phyloP scores from a whole-genome alignment of 371 early-diverging fungal genomes.

The Phascolomyces articulosus region DNA sequence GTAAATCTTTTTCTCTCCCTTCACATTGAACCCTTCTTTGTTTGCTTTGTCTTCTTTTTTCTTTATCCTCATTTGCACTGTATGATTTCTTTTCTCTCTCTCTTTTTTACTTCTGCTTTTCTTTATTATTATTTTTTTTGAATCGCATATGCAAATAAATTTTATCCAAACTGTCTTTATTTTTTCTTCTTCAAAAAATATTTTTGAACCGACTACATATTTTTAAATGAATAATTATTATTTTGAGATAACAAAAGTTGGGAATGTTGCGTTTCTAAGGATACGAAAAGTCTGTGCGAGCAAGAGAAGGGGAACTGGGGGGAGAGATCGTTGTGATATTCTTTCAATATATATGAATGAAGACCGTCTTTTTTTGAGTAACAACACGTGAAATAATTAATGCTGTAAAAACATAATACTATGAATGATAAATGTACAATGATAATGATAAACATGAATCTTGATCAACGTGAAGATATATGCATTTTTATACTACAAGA shows the following conservation, averaged over 20 bases:
- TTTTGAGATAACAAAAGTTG: too few relatives aligned
- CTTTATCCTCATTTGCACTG: background rate
- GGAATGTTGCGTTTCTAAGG: too few relatives aligned
- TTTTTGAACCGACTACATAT: too few relatives aligned
- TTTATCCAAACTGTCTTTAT: background rate
- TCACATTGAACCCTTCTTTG: background rate
- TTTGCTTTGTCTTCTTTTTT: background rate
- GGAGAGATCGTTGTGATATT: too few relatives aligned
- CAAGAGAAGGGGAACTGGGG: background rate
- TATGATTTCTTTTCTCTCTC: conserved; percentile 2
- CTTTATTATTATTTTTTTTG: background rate
- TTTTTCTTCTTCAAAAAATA: background rate
- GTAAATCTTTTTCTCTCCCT: background rate
- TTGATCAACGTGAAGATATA: too few relatives aligned
- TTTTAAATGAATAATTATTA: too few relatives aligned
- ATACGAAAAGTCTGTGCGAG: background rate
- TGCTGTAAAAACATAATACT: too few relatives aligned
- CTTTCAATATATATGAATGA: background rate
- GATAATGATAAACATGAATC: too few relatives aligned
- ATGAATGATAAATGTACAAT: too few relatives aligned
- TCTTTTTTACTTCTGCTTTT: background rate
- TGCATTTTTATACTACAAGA: too few relatives aligned
- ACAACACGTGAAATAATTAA: too few relatives aligned
- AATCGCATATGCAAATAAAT: conserved; percentile 6
- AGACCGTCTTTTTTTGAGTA: too few relatives aligned